phyloP scores from a whole-genome alignment of 495 filamentous ascomycete genomes.

The Polyplosphaeria fusca region DNA sequence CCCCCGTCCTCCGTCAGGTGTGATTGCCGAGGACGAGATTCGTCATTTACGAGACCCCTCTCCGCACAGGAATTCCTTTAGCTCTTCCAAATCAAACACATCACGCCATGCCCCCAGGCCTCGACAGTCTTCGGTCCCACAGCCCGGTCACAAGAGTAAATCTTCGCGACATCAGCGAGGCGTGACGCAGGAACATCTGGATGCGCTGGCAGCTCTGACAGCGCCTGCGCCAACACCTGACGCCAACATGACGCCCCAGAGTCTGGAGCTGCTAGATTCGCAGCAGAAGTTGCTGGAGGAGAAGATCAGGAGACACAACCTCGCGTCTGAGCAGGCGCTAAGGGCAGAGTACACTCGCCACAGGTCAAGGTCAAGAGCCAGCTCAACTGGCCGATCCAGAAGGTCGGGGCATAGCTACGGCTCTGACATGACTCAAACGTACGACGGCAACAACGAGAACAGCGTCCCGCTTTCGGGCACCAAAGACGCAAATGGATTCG shows the following conservation, averaged over 20 bases:
- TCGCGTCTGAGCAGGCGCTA: conserved; percentile 1
- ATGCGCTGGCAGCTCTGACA: conserved; percentile 13
- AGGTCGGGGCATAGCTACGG: no score
- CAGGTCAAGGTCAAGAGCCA: not conserved
- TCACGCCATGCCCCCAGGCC: not conserved
- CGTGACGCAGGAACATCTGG: conserved; percentile 17
- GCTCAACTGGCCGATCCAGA: not conserved
- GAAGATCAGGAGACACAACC: conserved; percentile 4
- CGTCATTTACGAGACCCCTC: not conserved
- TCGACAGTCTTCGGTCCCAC: not conserved
- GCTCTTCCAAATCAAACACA: conserved; percentile 1
- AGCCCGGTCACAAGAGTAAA: not conserved
- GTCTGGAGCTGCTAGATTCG: conserved; percentile 2
- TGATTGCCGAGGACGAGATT: not conserved
- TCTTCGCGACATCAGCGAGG: not conserved
- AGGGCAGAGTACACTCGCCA: not conserved
- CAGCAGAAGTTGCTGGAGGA: conserved; percentile 12
- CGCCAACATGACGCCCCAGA: conserved; percentile 5
- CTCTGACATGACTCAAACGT: no score
- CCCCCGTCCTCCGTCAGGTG: not conserved
- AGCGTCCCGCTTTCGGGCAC: not conserved
- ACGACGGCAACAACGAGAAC: not conserved
- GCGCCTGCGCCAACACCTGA: conserved; percentile 4
- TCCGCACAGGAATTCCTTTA: not conserved
- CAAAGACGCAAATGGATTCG: not conserved